A percentile compares a stretch with the other conserved stretches of the same genome.
These are phyloP conservation scores for Periconia sp. DNA, from an alignment of 2,329 filamentous ascomycete genomes.

Conservation along the genomic window DNA sequence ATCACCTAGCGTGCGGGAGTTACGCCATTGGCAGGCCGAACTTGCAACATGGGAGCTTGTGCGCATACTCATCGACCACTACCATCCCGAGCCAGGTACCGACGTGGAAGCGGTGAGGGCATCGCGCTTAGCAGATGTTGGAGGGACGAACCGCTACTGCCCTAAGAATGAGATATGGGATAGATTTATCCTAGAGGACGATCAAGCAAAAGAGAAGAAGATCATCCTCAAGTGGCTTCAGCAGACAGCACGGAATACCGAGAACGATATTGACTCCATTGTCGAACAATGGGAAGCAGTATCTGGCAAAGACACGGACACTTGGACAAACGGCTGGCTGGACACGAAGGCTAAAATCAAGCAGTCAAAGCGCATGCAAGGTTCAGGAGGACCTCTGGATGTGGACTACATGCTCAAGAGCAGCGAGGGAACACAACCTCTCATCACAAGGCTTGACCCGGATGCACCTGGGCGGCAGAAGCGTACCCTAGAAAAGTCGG, in stretches of 20 bases:
- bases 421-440: constrained; percentile 58
- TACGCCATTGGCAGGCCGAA: constrained; percentile 78
- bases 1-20: constrained; percentile 53
- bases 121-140: constrained; percentile 36
- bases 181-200: constrained; percentile 75
- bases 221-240: constrained; percentile 87
- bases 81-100: constrained; percentile 53
- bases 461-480: constrained; percentile 84
- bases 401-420: constrained; percentile 53
- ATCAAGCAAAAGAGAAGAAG: constrained; percentile 76
- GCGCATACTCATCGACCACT: constrained; percentile 74
- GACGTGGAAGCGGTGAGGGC: constrained; percentile 41
- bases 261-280: constrained; percentile 75
- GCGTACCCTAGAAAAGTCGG: constrained; percentile 77
- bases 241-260: constrained; percentile 70
- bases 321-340: constrained; percentile 88
- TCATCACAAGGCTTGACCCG: constrained; percentile 90
- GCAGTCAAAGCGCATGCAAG: constrained; percentile 78
- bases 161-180: constrained; percentile 70
- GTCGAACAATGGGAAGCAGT: constrained; percentile 74
- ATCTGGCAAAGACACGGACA: constrained; percentile 67
- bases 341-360: constrained; percentile 92
- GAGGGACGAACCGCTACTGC: constrained; percentile 57
- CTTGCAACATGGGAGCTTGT: constrained; percentile 90
- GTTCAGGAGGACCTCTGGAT: constrained; percentile 31